Conservation (phyloP, 352 stramenopile species). For the Pythium aristosporum region DNA sequence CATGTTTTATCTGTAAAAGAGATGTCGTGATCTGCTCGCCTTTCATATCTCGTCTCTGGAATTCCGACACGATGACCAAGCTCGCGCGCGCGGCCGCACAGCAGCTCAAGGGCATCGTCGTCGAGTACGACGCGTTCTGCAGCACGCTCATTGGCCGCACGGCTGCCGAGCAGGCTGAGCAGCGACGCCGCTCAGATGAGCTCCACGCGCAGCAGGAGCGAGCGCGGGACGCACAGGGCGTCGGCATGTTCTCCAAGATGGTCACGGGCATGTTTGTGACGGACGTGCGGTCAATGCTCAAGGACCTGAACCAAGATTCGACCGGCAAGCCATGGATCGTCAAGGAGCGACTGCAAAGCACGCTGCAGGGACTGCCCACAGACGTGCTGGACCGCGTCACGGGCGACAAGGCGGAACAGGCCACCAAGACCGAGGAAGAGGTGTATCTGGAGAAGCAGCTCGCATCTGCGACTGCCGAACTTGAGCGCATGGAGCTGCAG, state of each 20-base stretch:
- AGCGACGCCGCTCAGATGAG: constrained; percentile 31
- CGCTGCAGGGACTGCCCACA: constrained; percentile 54
- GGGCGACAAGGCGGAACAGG: constrained; percentile 27
- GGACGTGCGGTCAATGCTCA: constrained; percentile 62
- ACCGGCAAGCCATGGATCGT: constrained; percentile 61
- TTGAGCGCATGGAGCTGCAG: constrained; percentile 33
- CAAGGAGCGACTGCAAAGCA: constrained; percentile 64
- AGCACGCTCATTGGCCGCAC: constrained; percentile 55
- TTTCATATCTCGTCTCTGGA: background rate
- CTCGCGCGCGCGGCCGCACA: constrained; percentile 63
- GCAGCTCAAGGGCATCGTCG: constrained; percentile 71
- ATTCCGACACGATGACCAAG: constrained; percentile 40
- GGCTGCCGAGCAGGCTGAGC: constrained; percentile 31
- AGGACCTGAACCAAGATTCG: constrained; percentile 58
- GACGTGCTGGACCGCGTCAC: constrained; percentile 62
- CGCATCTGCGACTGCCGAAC: constrained; percentile 36
- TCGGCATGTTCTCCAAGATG: constrained; percentile 27
- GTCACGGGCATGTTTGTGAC: constrained; percentile 57
- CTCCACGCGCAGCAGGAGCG: constrained; percentile 19
- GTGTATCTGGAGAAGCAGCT: constrained; percentile 59
- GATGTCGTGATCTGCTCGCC: background rate
- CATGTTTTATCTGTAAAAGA: background rate
- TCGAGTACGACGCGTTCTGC: constrained; percentile 81
- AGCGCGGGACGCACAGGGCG: constrained; percentile 3
- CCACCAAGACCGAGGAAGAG: constrained; percentile 48